Conservation (phyloP, 176 grass and related monocot genomes). For the Puccinellia tenuiflora region DNA sequence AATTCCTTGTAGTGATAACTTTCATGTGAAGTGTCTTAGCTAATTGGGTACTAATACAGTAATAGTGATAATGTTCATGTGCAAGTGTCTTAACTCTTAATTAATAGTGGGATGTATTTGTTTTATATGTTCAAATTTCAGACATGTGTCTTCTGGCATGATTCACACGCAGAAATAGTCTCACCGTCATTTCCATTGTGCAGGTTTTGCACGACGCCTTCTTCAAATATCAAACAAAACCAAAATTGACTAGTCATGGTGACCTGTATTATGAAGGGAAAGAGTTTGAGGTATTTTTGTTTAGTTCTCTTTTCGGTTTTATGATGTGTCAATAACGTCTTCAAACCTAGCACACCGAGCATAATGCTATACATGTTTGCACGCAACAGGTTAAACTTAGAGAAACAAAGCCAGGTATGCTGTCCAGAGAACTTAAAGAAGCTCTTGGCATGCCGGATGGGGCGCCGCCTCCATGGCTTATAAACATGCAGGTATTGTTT, state of each 20-base stretch:
- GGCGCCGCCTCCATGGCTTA: conserved; percentile 91
- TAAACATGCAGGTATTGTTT: conserved; percentile 84
- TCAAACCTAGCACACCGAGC: neutral
- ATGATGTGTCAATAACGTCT: neutral
- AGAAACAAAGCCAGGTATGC: conserved; percentile 93
- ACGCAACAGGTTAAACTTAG: conserved; percentile 74
- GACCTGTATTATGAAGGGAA: conserved; percentile 89
- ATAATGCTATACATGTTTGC: conserved; percentile 1
- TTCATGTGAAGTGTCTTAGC: too few species aligned
- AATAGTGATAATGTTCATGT: neutral
- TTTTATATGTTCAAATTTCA: neutral
- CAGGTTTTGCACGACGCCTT: conserved; percentile 80
- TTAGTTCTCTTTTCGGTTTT: neutral
- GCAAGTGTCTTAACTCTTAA: neutral
- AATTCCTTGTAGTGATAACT: too few species aligned
- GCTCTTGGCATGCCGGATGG: conserved; percentile 97
- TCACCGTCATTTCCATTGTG: neutral
- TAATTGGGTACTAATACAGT: neutral
- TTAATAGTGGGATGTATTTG: neutral
- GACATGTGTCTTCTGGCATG: neutral
- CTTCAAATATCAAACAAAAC: too few species aligned
- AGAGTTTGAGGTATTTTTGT: conserved; percentile 57
- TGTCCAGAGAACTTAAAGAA: conserved; percentile 89
- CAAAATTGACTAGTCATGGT: conserved; percentile 69
- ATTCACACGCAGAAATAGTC: neutral